Base-by-base conservation (phyloP, 345 rosid genomes). In the Arabis alpina region DNA sequence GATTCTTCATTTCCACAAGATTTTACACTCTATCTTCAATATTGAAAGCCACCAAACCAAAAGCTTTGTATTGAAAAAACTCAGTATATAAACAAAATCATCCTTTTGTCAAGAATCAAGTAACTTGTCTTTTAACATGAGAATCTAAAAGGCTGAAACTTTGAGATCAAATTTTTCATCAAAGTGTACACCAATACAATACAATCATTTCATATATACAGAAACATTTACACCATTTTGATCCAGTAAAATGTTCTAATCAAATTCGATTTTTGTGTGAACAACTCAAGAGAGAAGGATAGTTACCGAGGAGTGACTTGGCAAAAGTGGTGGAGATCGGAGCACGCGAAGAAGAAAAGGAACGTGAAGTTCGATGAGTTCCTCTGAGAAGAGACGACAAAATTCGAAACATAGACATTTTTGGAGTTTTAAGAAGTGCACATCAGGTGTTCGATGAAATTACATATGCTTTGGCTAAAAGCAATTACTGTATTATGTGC, bases 321-420 rank as follows among this genome's bases (percentile, higher is more conserved):
- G 80, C 67, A 13, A 54, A 71, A 2, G 55, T 2, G 61, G 61
- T 62, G 69, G 37, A 14, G 50, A 68, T 30, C 11, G 56, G 61
- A 39, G n/a, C 28, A 25, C 54, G 62, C 2, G 78, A 76, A 73
- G 74, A 62, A 54, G 79, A 66, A 50, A 44, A 39, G 48, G 27
- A 60, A 10, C 58, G 79, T 61, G 82, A 44, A 63, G 68, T 53
- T 11, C 72, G 51, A 37, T 64, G 81, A 61, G 77, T 47, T 73
- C 71, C 77, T 63, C 70, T 81, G 10, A 78, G 65, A 49, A 91
- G 66, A 60, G 16, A 45, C 48, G 84, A 68, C 6, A 80, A 71
- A 15, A 68, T 72, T 81, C 65, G 82, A 41, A 82, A 71, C 58
- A 74, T 72, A 57, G 64, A 45, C 91, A 60, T 70, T 16, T 15